Conservation (phyloP, 805 yeast species). For the Kregervanrija pseudodelftensis region DNA sequence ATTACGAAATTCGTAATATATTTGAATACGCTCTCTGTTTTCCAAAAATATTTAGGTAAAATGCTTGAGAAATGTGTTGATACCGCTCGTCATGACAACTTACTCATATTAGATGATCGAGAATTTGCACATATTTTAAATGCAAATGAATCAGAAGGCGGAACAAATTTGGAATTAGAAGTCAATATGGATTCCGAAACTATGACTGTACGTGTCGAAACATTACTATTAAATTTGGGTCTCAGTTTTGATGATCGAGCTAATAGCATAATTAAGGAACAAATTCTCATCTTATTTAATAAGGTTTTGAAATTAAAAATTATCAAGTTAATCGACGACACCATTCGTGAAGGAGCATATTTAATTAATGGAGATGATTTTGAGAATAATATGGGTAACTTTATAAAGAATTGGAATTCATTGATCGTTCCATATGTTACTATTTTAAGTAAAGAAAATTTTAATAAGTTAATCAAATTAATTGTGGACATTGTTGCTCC, state of each 20-base stretch:
- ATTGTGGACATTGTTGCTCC: constrained; percentile 50
- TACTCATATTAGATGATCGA: constrained; percentile 27
- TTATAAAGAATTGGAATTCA: constrained; percentile 57
- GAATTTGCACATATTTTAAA: constrained; percentile 18
- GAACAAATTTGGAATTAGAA: constrained; percentile 1
- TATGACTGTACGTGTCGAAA: constrained; percentile 19
- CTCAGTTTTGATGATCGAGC: constrained; percentile 21
- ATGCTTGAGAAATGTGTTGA: constrained; percentile 37
- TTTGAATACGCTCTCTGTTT: constrained; percentile 65
- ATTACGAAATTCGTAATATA: constrained; percentile 57
- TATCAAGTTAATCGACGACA: constrained; percentile 27
- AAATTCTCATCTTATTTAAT: constrained; percentile 33
- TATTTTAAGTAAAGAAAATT: constrained; percentile 34
- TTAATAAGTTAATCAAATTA: constrained; percentile 38
- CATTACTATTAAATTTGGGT: constrained; percentile 15
- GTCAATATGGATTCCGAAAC: constrained; percentile 15
- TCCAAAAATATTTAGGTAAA: constrained; percentile 49
- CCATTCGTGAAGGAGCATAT: constrained; percentile 35
- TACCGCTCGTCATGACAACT: constrained; percentile 20
- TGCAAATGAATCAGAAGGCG: constrained; percentile 3
- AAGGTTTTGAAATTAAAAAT: constrained; percentile 31
- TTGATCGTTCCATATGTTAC: constrained; percentile 56
- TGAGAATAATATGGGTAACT: constrained; percentile 25
- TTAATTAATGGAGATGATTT: constrained; percentile 22
- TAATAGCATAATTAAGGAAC: constrained; percentile 35